A percentile compares a stretch with the other conserved stretches of the same genome.
These are phyloP conservation scores for Acrocalymma vagum DNA, from an alignment of 2,329 filamentous ascomycete genomes.

Conservation along the genomic window DNA sequence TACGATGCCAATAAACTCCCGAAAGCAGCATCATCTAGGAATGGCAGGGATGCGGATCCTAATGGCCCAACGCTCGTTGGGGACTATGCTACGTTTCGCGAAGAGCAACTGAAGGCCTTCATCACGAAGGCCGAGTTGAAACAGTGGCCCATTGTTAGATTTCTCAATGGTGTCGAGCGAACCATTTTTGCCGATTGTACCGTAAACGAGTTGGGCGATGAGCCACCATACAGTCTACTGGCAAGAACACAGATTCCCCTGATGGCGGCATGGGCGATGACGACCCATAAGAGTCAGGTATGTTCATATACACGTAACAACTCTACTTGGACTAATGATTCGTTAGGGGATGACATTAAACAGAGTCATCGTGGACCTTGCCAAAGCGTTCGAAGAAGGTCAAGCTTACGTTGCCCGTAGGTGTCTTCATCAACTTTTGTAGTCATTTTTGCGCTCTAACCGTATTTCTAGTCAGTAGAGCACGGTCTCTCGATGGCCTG, in stretches of 20 bases:
- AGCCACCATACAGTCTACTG: conserved; percentile 57
- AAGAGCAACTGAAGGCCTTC: conserved; percentile 51
- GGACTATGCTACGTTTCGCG: conserved; percentile 48
- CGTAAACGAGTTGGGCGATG: conserved; percentile 57
- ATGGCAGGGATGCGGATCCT: conserved; percentile 1
- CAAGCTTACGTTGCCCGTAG: conserved; percentile 68
- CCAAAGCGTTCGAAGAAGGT: conserved; percentile 62
- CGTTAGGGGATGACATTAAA: conserved; percentile 68
- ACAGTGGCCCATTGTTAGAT: conserved; percentile 62
- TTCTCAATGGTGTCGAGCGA: conserved; percentile 56
- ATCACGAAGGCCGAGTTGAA: conserved; percentile 42
- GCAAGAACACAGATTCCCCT: conserved; percentile 70
- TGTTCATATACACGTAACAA: not conserved
- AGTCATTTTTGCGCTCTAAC: conserved; percentile 7
- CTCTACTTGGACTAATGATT: not conserved
- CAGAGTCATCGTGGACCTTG: conserved; percentile 64
- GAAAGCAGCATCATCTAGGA: conserved; percentile 19
- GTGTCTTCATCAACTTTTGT: conserved; percentile 9
- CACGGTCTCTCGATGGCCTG: conserved; percentile 61
- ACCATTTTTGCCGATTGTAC: conserved; percentile 63
- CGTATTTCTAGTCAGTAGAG: conserved; percentile 57
- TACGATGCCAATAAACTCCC: conserved; percentile 39
- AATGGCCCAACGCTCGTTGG: conserved; percentile 39
- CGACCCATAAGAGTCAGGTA: conserved; percentile 64
- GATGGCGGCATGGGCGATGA: conserved; percentile 68